Evolutionary conservation across 768 basidiomycete species (phyloP).

Genomic region (Russula compacta): DNA sequence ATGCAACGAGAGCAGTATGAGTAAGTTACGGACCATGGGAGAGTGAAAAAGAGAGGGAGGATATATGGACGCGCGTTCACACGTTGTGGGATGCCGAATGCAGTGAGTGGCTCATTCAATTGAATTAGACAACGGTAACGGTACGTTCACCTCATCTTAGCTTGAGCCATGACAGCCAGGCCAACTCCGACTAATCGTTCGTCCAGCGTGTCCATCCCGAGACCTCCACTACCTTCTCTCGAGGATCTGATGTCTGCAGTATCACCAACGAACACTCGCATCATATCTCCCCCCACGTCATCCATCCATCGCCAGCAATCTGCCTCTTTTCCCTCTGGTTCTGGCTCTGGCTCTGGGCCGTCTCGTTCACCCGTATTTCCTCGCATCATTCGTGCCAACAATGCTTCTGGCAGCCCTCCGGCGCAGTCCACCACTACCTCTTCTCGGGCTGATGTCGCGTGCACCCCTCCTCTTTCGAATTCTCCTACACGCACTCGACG

Average conservation of each 20-base stretch:
- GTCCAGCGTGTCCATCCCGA: slow-evolving; percentile 61
- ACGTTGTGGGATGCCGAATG: not conserved
- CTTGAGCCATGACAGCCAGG: slow-evolving; percentile 27
- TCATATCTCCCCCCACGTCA: slow-evolving; percentile 32
- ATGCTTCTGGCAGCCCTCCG: slow-evolving; percentile 28
- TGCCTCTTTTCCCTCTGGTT: slow-evolving; percentile 29
- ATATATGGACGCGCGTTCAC: slow-evolving; percentile 3
- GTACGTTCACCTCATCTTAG: not conserved
- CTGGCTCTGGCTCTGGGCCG: slow-evolving; percentile 37
- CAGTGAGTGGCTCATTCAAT: not conserved
- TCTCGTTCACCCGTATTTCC: slow-evolving; percentile 46
- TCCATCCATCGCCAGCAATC: slow-evolving; percentile 37
- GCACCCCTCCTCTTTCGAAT: slow-evolving; percentile 34
- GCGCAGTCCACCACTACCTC: slow-evolving; percentile 18
- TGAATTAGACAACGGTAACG: not conserved
- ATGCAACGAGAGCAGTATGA: not conserved
- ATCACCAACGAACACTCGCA: slow-evolving; percentile 47
- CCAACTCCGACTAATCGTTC: slow-evolving; percentile 48
- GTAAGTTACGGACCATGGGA: slow-evolving; percentile 10
- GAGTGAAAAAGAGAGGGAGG: not conserved
- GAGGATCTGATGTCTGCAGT: slow-evolving; percentile 44
- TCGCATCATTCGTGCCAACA: slow-evolving; percentile 55
- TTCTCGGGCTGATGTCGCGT: slow-evolving; percentile 33
- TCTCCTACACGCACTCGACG: slow-evolving; percentile 43
- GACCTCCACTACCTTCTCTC: slow-evolving; percentile 44